Base-by-base conservation (phyloP, 768 basidiomycete genomes). In the Sistotremastrum niveocremeum region DNA sequence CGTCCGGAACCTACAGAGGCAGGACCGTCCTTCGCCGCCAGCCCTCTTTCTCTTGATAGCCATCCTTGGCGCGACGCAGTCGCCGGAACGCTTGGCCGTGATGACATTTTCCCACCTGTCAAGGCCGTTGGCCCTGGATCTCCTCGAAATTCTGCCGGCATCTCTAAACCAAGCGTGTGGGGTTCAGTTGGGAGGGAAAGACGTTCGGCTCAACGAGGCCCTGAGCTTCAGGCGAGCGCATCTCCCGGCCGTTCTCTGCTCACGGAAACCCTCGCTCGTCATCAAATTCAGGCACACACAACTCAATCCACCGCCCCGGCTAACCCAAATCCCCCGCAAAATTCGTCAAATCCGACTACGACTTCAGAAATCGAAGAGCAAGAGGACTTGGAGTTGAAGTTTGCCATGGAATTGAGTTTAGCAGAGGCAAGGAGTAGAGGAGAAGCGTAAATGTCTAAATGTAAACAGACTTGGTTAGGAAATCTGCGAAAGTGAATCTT, bases 321-420 rank as follows among this genome's bases (percentile, higher is more conserved):
- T 36, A 29, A 45, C 33, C 10, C 39, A 38, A 11, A 28, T 32
- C 37, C 38, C 38, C 33, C 41, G 32, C 28, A 38, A 7, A 20
- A 34, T 42, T 11, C 34, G 5, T 20, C 7, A 12, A 30, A 32
- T 11, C 28, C 35, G 7, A 37, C 33, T 5, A 5, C 30, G 40
- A 36, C 34, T 3, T 4, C 29, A 30, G 10, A 29, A 29, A 32
- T n/a, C n/a, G 30, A 47, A 0, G 68, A 67, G 7, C 69, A 71
- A 10, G 68, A 76, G 52, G 81, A 85, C 48, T 79, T 73, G 10
- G 81, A 84, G 51, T 52, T 85, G 57, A 67, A 61, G 42, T 70
- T 76, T 51, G 82, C 76, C 7, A 70, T 85, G 8, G 77, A 79
- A 60, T 57, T 85, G 59, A 85, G 84, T 56, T 67, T 85, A 29